These are phyloP conservation scores for Coemansia sp. DNA, from an alignment of 371 early-diverging fungal species.

Conservation along the genomic window DNA sequence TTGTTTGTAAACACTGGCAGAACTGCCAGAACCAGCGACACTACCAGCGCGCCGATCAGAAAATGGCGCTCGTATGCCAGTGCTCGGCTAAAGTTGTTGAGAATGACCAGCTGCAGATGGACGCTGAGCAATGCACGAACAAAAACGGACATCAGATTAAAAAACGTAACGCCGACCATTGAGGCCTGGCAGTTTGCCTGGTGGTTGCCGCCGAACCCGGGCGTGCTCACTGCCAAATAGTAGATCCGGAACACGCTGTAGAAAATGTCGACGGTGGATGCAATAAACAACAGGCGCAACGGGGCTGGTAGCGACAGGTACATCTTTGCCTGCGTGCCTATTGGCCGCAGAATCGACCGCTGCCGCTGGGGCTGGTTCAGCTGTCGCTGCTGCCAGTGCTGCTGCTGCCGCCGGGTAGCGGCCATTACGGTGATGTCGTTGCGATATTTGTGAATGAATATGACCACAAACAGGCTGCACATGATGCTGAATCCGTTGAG, in stretches of 20 bases:
- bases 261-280: slow-evolving; percentile 38
- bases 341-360: slow-evolving; percentile 30
- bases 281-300: slow-evolving; percentile 37
- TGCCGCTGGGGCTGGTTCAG: slow-evolving; percentile 14
- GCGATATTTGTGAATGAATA: slow-evolving; percentile 43
- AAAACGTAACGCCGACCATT: slow-evolving; percentile 40
- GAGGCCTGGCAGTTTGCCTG: slow-evolving; percentile 38
- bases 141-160: slow-evolving; percentile 42
- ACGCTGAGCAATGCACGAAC: slow-evolving; percentile 41
- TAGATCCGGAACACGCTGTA: slow-evolving; percentile 44
- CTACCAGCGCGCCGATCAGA: slow-evolving; percentile 11
- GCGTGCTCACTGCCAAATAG: slow-evolving; percentile 25
- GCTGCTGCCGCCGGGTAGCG: slow-evolving; percentile 22
- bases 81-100: slow-evolving; percentile 26
- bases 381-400: slow-evolving; percentile 4
- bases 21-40: slow-evolving; percentile 26
- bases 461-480: slow-evolving; percentile 35
- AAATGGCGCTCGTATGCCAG: slow-evolving; percentile 38
- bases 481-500: slow-evolving; percentile 41
- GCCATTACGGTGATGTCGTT: slow-evolving; percentile 30
- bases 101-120: slow-evolving; percentile 40
- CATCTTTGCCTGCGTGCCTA: slow-evolving; percentile 41
- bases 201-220: slow-evolving; percentile 29
- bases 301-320: slow-evolving; percentile 40
- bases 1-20: slow-evolving; percentile 32